These are phyloP conservation scores for Hyphochytrium catenoides DNA, from an alignment of 352 stramenopile genomes.

Conservation along the genomic window DNA sequence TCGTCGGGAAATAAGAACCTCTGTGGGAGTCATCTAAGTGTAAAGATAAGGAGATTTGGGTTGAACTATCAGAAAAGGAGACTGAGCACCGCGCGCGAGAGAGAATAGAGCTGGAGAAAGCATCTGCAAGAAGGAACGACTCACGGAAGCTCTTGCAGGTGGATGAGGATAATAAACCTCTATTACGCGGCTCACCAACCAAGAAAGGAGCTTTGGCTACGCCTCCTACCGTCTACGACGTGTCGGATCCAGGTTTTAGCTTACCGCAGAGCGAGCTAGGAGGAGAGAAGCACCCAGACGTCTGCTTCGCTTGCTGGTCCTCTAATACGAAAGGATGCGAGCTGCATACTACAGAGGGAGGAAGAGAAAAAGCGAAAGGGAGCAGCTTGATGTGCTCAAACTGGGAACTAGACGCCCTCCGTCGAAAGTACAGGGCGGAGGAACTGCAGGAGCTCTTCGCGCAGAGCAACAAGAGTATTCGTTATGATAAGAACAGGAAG, in stretches of 20 bases:
- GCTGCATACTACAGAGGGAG: slow-evolving; percentile 32
- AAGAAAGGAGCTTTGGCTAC: too few relatives aligned
- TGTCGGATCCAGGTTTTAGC: neutral
- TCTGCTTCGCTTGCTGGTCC: slow-evolving; percentile 87
- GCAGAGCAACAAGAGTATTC: slow-evolving; percentile 51
- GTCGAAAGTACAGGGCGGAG: slow-evolving; percentile 54
- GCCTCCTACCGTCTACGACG: too few relatives aligned
- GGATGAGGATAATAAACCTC: neutral
- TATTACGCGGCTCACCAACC: too few relatives aligned
- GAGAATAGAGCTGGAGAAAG: neutral
- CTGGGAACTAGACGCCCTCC: slow-evolving; percentile 64
- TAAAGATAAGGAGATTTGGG: neutral
- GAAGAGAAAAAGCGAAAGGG: slow-evolving; percentile 26
- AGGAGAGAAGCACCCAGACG: slow-evolving; percentile 6
- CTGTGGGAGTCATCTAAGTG: neutral
- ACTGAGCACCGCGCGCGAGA: neutral
- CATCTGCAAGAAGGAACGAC: neutral
- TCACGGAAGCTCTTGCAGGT: neutral
- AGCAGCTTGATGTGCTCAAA: slow-evolving; percentile 71
- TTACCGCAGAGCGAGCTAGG: neutral
- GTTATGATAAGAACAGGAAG: slow-evolving; percentile 59
- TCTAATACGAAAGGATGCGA: slow-evolving; percentile 48
- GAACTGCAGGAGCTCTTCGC: slow-evolving; percentile 80
- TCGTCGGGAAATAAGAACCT: neutral
- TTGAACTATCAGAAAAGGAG: neutral